phyloP scores from a whole-genome alignment of 2,329 filamentous ascomycete species.

The Pseudogymnoascus sp. region DNA sequence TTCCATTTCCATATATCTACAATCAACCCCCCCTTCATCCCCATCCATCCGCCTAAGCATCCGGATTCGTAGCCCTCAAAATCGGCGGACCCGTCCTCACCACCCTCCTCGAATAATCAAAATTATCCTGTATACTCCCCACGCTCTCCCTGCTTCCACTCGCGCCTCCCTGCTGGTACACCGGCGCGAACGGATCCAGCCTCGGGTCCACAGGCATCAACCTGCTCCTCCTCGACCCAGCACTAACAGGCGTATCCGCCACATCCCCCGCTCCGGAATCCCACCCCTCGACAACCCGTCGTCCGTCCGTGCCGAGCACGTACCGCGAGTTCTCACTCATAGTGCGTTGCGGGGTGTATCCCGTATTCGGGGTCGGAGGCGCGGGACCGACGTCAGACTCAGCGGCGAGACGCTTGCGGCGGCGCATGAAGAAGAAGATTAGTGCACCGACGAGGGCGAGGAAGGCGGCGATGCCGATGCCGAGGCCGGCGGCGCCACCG shows the following conservation, averaged over 20 bases:
- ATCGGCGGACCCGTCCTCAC: slow-evolving; percentile 43
- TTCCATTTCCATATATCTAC: not conserved
- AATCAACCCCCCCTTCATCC: not conserved
- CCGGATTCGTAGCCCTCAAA: slow-evolving; percentile 58
- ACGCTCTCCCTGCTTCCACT: slow-evolving; percentile 58
- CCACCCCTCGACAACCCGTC: slow-evolving; percentile 29
- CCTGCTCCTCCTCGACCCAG: slow-evolving; percentile 42
- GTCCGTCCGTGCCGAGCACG: slow-evolving; percentile 31
- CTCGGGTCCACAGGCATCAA: slow-evolving; percentile 57
- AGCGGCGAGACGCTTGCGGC: slow-evolving; percentile 38
- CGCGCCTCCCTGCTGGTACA: slow-evolving; percentile 45
- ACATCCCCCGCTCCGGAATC: slow-evolving; percentile 20
- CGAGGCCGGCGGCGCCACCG: slow-evolving; percentile 48
- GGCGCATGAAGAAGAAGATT: slow-evolving; percentile 40
- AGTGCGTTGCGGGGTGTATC: slow-evolving; percentile 26
- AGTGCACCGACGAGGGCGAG: slow-evolving; percentile 36
- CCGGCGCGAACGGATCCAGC: slow-evolving; percentile 54
- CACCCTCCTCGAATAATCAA: slow-evolving; percentile 54
- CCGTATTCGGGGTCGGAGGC: slow-evolving; percentile 21
- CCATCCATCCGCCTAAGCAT: slow-evolving; percentile 26
- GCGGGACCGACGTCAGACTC: slow-evolving; percentile 31
- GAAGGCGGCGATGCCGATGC: slow-evolving; percentile 44
- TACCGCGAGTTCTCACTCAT: slow-evolving; percentile 33
- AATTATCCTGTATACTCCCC: slow-evolving; percentile 57
- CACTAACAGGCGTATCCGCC: not conserved